phyloP scores from a whole-genome alignment of 176 grass and related monocot species.

The Saccharum spontaneum region DNA sequence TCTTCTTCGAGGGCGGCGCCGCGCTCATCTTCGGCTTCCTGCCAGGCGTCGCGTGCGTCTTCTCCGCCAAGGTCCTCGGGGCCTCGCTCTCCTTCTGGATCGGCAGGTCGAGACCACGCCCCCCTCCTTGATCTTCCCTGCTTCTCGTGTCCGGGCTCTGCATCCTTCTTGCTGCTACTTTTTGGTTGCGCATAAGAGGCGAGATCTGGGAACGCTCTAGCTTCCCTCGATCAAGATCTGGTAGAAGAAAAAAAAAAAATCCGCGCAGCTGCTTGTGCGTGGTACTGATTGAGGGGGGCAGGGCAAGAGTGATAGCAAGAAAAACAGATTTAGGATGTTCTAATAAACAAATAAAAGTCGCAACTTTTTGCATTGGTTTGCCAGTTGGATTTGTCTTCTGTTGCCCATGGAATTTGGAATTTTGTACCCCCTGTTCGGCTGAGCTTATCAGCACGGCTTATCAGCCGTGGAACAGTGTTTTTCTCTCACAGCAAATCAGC shows the following conservation, averaged over 20 bases:
- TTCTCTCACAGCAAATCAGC: too few relatives aligned
- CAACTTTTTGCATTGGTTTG: neutral
- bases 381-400: neutral
- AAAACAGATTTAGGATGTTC: neutral
- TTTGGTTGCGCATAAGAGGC: neutral
- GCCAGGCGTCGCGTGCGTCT: constrained; percentile 82
- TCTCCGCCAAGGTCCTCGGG: constrained; percentile 91
- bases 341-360: neutral
- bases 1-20: constrained; percentile 89
- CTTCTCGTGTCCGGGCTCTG: neutral
- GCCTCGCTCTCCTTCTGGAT: constrained; percentile 98
- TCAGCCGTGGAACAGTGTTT: too few relatives aligned
- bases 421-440: too few relatives aligned
- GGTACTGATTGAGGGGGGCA: neutral
- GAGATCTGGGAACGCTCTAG: constrained; percentile 16
- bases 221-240: neutral
- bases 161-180: neutral
- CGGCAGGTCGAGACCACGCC: constrained; percentile 55
- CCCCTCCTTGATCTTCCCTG: neutral
- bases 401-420: constrained; percentile 6
- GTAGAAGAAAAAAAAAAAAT: neutral
- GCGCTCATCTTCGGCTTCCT: constrained; percentile 87
- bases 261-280: neutral
- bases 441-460: too few relatives aligned
- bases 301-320: neutral